phyloP scores from a whole-genome alignment of 495 filamentous ascomycete species.

The Pseudomonodictys pantanalensis region DNA sequence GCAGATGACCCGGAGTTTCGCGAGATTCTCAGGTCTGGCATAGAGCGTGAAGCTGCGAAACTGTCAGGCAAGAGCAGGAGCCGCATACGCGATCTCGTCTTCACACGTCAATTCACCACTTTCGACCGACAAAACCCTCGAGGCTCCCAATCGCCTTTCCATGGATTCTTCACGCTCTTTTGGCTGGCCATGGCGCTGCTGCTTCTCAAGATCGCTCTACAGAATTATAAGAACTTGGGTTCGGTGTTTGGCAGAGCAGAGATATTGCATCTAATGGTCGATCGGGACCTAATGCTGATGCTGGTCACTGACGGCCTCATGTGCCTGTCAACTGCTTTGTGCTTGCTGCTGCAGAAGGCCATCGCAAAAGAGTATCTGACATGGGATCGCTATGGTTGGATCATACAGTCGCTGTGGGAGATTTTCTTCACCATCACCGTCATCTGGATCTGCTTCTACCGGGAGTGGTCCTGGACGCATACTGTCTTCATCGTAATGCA shows the following conservation, averaged over 20 bases:
- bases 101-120: slow-evolving; percentile 64
- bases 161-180: slow-evolving; percentile 75
- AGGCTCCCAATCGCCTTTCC: slow-evolving; percentile 58
- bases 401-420: slow-evolving; percentile 70
- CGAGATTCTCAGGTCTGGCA: slow-evolving; percentile 47
- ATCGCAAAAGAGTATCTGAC: slow-evolving; percentile 53
- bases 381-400: slow-evolving; percentile 66
- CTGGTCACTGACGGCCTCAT: slow-evolving; percentile 65
- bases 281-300: slow-evolving; percentile 62
- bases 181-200: slow-evolving; percentile 65
- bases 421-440: slow-evolving; percentile 55
- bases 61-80: slow-evolving; percentile 43
- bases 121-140: slow-evolving; percentile 66
- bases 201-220: slow-evolving; percentile 59
- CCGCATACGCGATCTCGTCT: slow-evolving; percentile 63
- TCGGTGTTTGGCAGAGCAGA: slow-evolving; percentile 64
- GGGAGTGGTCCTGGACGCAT: slow-evolving; percentile 76
- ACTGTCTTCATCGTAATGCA: slow-evolving; percentile 71
- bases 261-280: slow-evolving; percentile 66
- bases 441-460: slow-evolving; percentile 58
- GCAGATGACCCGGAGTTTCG: slow-evolving; percentile 56
- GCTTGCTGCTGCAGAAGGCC: slow-evolving; percentile 57
- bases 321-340: slow-evolving; percentile 57
- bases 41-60: slow-evolving; percentile 47
- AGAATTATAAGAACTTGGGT: slow-evolving; percentile 62